Evolutionary conservation across 768 basidiomycete species (phyloP).

Genomic region (Pulveroboletus sp.): DNA sequence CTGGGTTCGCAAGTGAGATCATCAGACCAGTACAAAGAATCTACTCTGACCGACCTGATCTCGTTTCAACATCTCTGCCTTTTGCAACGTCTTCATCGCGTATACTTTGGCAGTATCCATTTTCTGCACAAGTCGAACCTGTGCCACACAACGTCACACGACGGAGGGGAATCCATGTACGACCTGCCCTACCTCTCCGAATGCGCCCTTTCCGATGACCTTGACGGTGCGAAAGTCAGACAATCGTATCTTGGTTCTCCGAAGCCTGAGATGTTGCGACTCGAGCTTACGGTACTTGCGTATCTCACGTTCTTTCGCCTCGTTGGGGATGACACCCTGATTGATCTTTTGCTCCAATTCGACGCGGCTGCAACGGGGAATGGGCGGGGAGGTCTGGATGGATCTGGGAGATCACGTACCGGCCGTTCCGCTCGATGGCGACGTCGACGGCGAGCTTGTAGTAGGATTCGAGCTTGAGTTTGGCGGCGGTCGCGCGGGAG

Average conservation of each 20-base stretch:
- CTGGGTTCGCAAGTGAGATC: conserved; percentile 39
- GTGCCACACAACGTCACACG: conserved; percentile 6
- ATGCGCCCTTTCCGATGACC: conserved; percentile 98
- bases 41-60: conserved; percentile 72
- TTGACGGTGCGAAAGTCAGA: conserved; percentile 95
- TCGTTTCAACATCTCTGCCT: conserved; percentile 98
- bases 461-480: conserved; percentile 95
- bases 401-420: conserved; percentile 45
- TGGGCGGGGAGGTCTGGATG: conserved; percentile 1
- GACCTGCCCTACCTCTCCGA: conserved; percentile 74
- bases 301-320: conserved; percentile 87
- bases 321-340: conserved; percentile 68
- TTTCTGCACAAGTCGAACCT: conserved; percentile 97
- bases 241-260: conserved; percentile 90
- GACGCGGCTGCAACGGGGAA: conserved; percentile 58
- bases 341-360: conserved; percentile 84
- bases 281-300: conserved; percentile 84
- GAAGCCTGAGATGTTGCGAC: conserved; percentile 85
- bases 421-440: conserved; percentile 91
- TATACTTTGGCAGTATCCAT: conserved; percentile 97
- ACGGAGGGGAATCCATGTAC: background rate
- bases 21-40: background rate
- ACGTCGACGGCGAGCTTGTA: conserved; percentile 98
- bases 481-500: conserved; percentile 88
- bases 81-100: conserved; percentile 98